Evolutionary conservation across 257 asterid genomes (phyloP).

Genomic region (Capsicum chinense): DNA sequence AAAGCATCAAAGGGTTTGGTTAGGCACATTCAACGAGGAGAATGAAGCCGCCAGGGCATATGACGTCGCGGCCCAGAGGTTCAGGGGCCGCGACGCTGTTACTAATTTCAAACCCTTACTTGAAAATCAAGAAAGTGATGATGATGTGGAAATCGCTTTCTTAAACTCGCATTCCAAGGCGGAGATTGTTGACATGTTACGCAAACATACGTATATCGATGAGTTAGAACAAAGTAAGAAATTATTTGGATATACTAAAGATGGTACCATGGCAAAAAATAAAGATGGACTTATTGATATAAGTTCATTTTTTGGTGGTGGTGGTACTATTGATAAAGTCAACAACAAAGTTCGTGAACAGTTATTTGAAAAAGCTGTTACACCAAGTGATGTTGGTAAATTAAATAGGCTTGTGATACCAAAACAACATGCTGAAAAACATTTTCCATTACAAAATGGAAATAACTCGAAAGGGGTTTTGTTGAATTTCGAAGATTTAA

Average conservation of each 20-base stretch:
- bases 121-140: conserved; percentile 43
- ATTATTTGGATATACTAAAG: conserved; percentile 35
- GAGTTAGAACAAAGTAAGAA: conserved; percentile 73
- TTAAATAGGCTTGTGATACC: conserved; percentile 77
- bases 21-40: conserved; percentile 85
- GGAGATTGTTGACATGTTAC: conserved; percentile 85
- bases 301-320: neutral
- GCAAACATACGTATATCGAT: conserved; percentile 81
- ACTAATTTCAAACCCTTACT: conserved; percentile 69
- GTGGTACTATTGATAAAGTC: neutral
- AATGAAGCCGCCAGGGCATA: conserved; percentile 82
- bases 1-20: conserved; percentile 89
- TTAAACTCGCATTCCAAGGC: conserved; percentile 67
- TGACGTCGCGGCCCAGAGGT: conserved; percentile 84
- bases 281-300: neutral
- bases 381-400: conserved; percentile 85
- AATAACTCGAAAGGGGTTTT: conserved; percentile 59
- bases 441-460: conserved; percentile 62
- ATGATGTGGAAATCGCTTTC: conserved; percentile 55
- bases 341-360: conserved; percentile 49
- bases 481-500: conserved; percentile 66
- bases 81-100: conserved; percentile 95
- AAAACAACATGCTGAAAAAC: conserved; percentile 77
- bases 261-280: neutral
- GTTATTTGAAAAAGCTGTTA: conserved; percentile 83